Evolutionary conservation across 805 yeast genomes (phyloP), one percentile per base, ranked within the genome.

Genomic region (Kazachstania psychrophila): DNA sequence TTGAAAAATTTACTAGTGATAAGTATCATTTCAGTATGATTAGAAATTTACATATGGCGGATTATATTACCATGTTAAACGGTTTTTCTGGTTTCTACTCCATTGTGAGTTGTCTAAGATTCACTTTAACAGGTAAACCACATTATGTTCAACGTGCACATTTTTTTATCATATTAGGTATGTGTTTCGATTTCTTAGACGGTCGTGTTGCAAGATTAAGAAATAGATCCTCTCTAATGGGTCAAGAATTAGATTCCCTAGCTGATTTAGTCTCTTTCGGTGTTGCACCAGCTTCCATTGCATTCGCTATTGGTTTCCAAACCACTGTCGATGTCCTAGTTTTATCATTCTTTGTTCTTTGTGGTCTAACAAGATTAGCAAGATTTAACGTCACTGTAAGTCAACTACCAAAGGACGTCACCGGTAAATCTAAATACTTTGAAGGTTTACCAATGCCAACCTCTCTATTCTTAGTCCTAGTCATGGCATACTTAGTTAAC

Each of bases 401-500:
- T 33, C 83, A 85, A 43, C 73, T 92, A 40, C 97, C 98, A 34
- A 89, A 89, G 63, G 96, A 88, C 58, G 65, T 72, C 37, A 60
- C 71, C 14, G 98, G 98, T 14, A 88, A 88, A 64, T 75, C 92
- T 23, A 78, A 82, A 56, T 89, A 77, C 64, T 92, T 92, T 60
- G 98, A 92, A 66, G 98, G 98, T 3, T 73, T 92, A 36, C 98
- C 98, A 9, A 87, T 92, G 47, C 98, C 98, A 38, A 77, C 94
- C 2, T 79, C 94, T 26, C 67, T 92, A 47, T 64, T 72, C 34
- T 69, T 89, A 57, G 95, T 92, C 13, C 66, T 65, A 1, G 54
- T 75, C 25, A 79, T 89, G 86, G 83, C 85, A 3, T 64, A 63
- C 39, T 70, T 80, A 50, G 84, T 83, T 5, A 68, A 68, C 44